Conservation (phyloP, 805 yeast genomes). For the Saturnispora mendoncae region DNA sequence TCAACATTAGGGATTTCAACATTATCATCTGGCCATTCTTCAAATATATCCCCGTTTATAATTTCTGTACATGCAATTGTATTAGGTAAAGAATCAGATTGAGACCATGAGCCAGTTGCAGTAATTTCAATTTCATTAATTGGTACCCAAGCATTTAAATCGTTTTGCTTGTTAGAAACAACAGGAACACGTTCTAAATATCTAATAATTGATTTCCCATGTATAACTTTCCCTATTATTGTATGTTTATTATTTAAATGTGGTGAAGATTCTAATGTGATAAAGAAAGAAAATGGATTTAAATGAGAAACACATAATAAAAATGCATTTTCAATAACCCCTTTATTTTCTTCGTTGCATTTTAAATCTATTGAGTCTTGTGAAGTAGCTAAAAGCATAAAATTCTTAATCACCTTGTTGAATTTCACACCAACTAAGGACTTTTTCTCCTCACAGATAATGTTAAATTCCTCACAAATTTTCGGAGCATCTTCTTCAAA, state of each 20-base stretch:
- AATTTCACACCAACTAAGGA: slow-evolving; percentile 39
- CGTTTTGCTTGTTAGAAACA: slow-evolving; percentile 29
- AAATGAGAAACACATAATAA: slow-evolving; percentile 58
- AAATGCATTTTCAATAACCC: slow-evolving; percentile 37
- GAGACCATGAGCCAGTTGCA: slow-evolving; percentile 58
- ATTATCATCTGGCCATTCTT: slow-evolving; percentile 75
- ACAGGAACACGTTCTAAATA: slow-evolving; percentile 47
- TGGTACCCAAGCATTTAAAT: slow-evolving; percentile 26
- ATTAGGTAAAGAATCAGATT: slow-evolving; percentile 44
- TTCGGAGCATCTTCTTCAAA: slow-evolving; percentile 44
- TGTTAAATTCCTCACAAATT: slow-evolving; percentile 42
- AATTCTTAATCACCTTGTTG: slow-evolving; percentile 58
- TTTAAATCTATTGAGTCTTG: too few species aligned
- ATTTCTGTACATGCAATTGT: slow-evolving; percentile 52
- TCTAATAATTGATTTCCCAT: slow-evolving; percentile 63
- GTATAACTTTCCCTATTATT: slow-evolving; percentile 62
- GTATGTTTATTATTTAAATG: slow-evolving; percentile 72
- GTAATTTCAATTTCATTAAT: slow-evolving; percentile 38
- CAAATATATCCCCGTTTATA: slow-evolving; percentile 63
- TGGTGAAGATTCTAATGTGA: slow-evolving; percentile 58
- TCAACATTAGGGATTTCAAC: slow-evolving; percentile 42
- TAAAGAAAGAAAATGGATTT: slow-evolving; percentile 63
- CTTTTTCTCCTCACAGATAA: slow-evolving; percentile 34
- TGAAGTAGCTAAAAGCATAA: slow-evolving; percentile 50
- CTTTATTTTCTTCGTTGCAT: slow-evolving; percentile 52